Conservation (phyloP, 805 yeast species). For the Yarrowia sp. region DNA sequence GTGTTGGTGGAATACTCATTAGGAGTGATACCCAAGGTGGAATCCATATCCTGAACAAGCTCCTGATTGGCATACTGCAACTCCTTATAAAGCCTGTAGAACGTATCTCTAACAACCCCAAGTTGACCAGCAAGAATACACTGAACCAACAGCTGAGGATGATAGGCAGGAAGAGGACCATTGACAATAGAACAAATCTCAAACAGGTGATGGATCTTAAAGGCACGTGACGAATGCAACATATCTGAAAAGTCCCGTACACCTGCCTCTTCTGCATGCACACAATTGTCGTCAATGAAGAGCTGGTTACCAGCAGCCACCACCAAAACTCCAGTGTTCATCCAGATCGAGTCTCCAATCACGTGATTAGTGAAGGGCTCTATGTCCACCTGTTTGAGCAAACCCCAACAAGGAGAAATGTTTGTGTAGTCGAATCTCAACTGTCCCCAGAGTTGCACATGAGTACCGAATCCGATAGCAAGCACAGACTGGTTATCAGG, state of each 20-base stretch:
- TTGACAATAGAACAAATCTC: conserved; percentile 74
- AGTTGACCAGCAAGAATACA: conserved; percentile 61
- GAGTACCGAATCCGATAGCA: conserved; percentile 70
- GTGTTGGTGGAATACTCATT: background rate
- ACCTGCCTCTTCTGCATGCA: conserved; percentile 55
- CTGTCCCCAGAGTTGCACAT: conserved; percentile 71
- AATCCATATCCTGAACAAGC: conserved; percentile 38
- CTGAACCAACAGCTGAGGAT: conserved; percentile 85
- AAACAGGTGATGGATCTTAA: conserved; percentile 45
- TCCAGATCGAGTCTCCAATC: conserved; percentile 89
- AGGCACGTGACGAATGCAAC: conserved; percentile 26
- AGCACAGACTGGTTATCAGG: conserved; percentile 64
- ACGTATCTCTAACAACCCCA: conserved; percentile 53
- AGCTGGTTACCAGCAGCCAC: conserved; percentile 89
- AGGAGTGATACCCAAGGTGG: conserved; percentile 29
- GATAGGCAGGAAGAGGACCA: conserved; percentile 87
- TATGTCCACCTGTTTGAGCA: conserved; percentile 70
- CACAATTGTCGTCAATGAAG: conserved; percentile 69
- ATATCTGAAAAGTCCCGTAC: conserved; percentile 45
- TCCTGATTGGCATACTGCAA: conserved; percentile 55
- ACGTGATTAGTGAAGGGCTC: conserved; percentile 68
- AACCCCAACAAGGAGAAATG: conserved; percentile 69
- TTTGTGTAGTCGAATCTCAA: conserved; percentile 87
- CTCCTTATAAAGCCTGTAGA: conserved; percentile 52
- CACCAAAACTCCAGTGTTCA: conserved; percentile 71